Evolutionary conservation across 345 rosid species (phyloP).

Genomic region (Citrus mangshanensis): DNA sequence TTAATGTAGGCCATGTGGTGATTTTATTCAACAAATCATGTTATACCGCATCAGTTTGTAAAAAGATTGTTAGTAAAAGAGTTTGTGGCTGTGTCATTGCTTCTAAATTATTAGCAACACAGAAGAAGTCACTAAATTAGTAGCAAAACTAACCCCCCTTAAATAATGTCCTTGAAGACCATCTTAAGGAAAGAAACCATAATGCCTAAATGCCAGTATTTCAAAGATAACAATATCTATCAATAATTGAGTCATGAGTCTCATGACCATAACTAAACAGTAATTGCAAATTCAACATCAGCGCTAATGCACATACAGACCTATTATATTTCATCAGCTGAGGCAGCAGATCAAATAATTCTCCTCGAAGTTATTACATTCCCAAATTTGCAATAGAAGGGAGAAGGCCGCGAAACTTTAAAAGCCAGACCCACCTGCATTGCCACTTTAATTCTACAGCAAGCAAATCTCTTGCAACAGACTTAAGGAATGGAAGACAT

Average conservation of each 20-base stretch:
- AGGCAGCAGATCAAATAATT: neutral
- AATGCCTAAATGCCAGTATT: neutral
- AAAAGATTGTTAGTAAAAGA: too few relatives aligned
- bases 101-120: too few relatives aligned
- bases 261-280: too few relatives aligned
- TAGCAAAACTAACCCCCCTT: neutral
- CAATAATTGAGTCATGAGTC: neutral
- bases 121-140: neutral
- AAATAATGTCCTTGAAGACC: neutral
- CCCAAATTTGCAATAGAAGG: neutral
- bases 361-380: neutral
- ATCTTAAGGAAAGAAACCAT: neutral
- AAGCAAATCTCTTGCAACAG: neutral
- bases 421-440: neutral
- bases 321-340: neutral
- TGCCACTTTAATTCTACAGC: neutral
- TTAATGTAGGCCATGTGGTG: too few relatives aligned
- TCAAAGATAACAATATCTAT: neutral
- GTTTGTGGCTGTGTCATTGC: too few relatives aligned
- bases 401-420: neutral
- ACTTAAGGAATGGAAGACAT: neutral
- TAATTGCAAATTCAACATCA: neutral
- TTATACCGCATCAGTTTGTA: too few relatives aligned
- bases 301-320: neutral
- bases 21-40: too few relatives aligned